Conservation (phyloP, 1,284 basidiomycete genomes). For the Schizophyllum commune region DNA sequence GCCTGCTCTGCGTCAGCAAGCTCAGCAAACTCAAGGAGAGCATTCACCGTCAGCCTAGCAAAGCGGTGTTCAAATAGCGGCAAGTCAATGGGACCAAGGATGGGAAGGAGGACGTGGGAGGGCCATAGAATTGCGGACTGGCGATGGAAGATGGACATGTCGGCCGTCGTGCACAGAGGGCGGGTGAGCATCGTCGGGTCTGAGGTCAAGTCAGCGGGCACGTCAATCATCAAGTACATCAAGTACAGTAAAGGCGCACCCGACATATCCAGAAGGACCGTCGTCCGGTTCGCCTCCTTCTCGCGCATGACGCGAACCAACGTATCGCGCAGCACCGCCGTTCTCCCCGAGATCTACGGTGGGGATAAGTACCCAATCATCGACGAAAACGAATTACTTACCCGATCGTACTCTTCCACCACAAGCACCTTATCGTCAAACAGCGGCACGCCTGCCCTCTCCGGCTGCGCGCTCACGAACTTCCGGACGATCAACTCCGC, state of each 20-base stretch:
- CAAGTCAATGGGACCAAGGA: neutral
- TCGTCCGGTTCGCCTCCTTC: neutral
- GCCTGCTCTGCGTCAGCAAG: neutral
- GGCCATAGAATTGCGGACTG: neutral
- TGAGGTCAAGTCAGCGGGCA: neutral
- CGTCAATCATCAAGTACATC: neutral
- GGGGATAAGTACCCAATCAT: too few species aligned
- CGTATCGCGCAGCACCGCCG: neutral
- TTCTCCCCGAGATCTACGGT: neutral
- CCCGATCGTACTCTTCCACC: neutral
- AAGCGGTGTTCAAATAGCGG: neutral
- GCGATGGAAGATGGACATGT: neutral
- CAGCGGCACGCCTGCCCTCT: neutral
- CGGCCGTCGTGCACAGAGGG: neutral
- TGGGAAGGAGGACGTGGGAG: neutral
- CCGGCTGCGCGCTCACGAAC: neutral
- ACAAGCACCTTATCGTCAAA: neutral
- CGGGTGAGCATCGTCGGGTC: neutral
- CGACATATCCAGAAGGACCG: neutral
- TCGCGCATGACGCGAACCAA: neutral
- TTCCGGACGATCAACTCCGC: neutral
- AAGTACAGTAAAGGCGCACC: neutral
- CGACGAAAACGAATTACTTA: neutral
- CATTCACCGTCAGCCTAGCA: neutral
- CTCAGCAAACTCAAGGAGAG: neutral